Base-by-base conservation (phyloP, 2,329 filamentous ascomycete genomes). In the Hypomyces perniciosus region DNA sequence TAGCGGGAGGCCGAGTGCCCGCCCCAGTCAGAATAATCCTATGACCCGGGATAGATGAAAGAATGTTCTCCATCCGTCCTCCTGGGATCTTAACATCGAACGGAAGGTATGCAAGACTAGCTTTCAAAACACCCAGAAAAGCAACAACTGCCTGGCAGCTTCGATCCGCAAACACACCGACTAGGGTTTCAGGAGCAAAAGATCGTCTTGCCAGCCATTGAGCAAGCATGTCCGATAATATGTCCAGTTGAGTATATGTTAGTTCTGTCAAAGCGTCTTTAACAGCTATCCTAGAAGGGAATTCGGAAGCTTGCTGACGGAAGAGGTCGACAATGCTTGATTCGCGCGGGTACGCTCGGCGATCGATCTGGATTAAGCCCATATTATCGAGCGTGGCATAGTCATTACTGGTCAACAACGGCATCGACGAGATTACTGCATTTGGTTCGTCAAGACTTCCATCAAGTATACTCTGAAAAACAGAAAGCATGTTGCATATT, bases 61-160 rank as follows among this genome's bases (percentile, higher is more conserved):
- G 48, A 9, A 62, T 59, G 3, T 33, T 48, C n/a, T 57, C 50
- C 9, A 62, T 48, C 5, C 62, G 54, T 0, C 13, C 48, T 5
- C 10, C 28, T 13, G 62, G 61, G 4, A 35, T 41, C 5, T 56
- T 59, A 7, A 50, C 38, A 42, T 63, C 60, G 2, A 63, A 45
- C 1, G 61, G 61, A 1, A 63, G 42, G 35, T 63, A 63, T 2
- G 61, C 61, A n/a, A 61, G n/a, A 33, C 51, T 54, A 4, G 61
- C 58, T 33, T 62, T 62, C 4, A 63, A 45, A 40, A 62, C 54
- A 10, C 59, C 61, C 1, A 61, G 43, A 26, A 57, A 52, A 13
- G 59, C 55, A 8, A 59, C 42, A 12, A 61, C 51, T 10, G 60
- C 57, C 46, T 56, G 37, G 8, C 56, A 60, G 2, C 55, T 58